Base-by-base conservation (phyloP, 2,329 filamentous ascomycete genomes). In the Ambrosiella beaveri region DNA sequence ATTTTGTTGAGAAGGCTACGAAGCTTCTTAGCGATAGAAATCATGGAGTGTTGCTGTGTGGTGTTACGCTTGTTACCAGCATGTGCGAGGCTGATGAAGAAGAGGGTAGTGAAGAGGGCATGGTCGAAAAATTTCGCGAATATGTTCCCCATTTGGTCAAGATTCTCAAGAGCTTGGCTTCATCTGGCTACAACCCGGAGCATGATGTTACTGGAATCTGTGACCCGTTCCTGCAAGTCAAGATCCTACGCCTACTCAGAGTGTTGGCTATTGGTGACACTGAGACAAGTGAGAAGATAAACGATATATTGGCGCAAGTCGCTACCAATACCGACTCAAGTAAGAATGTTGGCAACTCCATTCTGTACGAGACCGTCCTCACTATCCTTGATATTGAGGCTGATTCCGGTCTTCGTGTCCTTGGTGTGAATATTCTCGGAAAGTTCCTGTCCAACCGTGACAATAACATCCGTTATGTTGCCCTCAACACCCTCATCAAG, bases 381-480 rank as follows among this genome's bases (percentile, higher is more conserved):
- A 98, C 93, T 0, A 98, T 98, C 64, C 81, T 98, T 54, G 93
- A 98, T 64, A 97, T 98, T 57, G 93, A 98, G 70, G 94, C 93
- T 19, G 94, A 98, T 68, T 95, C 93, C 8, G 91, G 93, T 40
- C 74, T 98, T 62, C 80, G 94, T 55, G 93, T 98, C 19, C 78
- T 98, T 35, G 93, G 93, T 66, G 93, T 98, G 64, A 98, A 98
- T 68, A 98, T 98, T 63, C 80, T 98, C 27, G 93, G 94, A 68
- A 98, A 97, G 69, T 98, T 98, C 72, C 73, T 98, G 62, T 85
- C 90, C n/a, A 98, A 98, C 74, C 84, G 91, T 65, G 93, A 98
- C 71, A 98, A 98, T 76, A 98, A 98, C 68, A 98, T 98, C 65
- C 85, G 93, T 70, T 98, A 98, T 67, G 93, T 98, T 56, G 93